These are phyloP conservation scores for Tinospora cordifolia DNA, from an alignment of 164 flowering plant species.

Conservation along the genomic window DNA sequence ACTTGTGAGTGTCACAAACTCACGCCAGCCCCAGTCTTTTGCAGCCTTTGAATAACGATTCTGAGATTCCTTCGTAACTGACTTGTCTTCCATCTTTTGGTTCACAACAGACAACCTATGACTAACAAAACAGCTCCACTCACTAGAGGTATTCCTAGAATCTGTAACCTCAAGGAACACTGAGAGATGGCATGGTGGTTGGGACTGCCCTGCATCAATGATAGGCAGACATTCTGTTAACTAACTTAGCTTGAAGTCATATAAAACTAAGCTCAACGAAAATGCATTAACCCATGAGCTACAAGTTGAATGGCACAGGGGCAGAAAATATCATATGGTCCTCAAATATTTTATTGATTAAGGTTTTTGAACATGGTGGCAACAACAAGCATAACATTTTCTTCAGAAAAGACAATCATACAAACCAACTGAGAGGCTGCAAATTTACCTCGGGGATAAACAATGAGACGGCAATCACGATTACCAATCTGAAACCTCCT, in stretches of 20 bases:
- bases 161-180: slow-evolving; percentile 97
- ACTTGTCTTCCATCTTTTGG: slow-evolving; percentile 89
- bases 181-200: slow-evolving; percentile 98
- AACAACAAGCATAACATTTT: too few relatives aligned
- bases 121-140: slow-evolving; percentile 99
- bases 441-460: slow-evolving; percentile 87
- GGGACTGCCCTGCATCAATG: slow-evolving; percentile 94
- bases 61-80: slow-evolving; percentile 91
- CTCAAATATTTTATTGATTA: neutral
- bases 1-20: slow-evolving; percentile 92
- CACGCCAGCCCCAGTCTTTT: slow-evolving; percentile 99
- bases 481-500: slow-evolving; percentile 96
- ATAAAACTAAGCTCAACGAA: neutral
- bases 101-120: slow-evolving; percentile 93
- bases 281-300: neutral
- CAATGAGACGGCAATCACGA: slow-evolving; percentile 90
- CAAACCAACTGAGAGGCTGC: neutral
- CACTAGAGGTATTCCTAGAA: slow-evolving; percentile 75
- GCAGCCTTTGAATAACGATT: slow-evolving; percentile 97
- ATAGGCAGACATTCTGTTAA: slow-evolving; percentile 27
- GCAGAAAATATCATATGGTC: neutral
- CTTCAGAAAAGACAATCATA: too few relatives aligned
- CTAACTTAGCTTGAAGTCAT: neutral
- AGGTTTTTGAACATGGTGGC: neutral
- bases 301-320: neutral